phyloP scores from a whole-genome alignment of 2,329 filamentous ascomycete species.

The Parastagonospora avenae region DNA sequence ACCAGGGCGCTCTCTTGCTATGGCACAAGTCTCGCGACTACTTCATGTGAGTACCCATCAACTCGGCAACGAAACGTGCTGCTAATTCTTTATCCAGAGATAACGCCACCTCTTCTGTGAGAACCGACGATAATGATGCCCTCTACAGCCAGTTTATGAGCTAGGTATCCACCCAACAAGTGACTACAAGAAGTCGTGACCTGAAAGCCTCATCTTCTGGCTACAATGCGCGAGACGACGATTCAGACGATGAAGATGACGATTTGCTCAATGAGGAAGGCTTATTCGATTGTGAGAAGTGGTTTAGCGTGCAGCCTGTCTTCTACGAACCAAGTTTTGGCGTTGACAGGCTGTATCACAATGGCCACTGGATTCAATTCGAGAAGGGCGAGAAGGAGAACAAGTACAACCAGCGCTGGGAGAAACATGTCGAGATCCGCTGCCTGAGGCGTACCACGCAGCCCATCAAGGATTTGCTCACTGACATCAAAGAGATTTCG shows the following conservation, averaged over 20 bases:
- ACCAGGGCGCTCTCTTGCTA: background rate
- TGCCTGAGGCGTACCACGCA: conserved; percentile 55
- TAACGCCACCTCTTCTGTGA: conserved; percentile 49
- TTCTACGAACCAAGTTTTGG: conserved; percentile 58
- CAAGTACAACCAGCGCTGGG: conserved; percentile 35
- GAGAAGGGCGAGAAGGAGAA: conserved; percentile 42
- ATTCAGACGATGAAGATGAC: conserved; percentile 41
- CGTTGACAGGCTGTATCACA: conserved; percentile 50
- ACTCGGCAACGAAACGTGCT: background rate
- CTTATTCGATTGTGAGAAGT: conserved; percentile 58
- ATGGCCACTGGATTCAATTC: conserved; percentile 50
- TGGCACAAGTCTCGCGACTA: background rate
- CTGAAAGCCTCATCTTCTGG: conserved; percentile 49
- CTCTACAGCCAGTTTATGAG: conserved; percentile 50
- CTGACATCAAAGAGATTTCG: conserved; percentile 52
- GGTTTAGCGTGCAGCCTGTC: conserved; percentile 54
- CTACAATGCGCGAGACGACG: conserved; percentile 32
- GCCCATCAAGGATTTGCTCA: conserved; percentile 56
- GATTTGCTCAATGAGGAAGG: conserved; percentile 48
- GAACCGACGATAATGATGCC: conserved; percentile 52
- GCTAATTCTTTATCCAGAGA: conserved; percentile 24
- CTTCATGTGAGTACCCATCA: background rate
- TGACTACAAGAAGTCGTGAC: conserved; percentile 43
- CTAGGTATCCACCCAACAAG: conserved; percentile 51
- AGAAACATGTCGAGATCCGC: conserved; percentile 51